Evolutionary conservation across 129 eudicot species (phyloP).

Genomic region (Heracleum sosnowskyi): DNA sequence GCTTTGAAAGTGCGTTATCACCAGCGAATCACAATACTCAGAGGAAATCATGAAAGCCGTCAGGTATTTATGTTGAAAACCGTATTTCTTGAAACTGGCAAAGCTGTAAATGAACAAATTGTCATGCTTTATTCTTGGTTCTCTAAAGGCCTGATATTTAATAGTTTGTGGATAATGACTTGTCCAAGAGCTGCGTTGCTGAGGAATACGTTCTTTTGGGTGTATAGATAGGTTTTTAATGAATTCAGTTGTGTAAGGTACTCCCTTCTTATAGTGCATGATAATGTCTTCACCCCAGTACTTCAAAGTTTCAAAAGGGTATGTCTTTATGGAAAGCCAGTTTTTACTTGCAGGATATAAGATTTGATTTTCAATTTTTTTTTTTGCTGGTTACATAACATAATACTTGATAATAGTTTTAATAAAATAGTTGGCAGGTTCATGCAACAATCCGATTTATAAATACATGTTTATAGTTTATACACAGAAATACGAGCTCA

Average conservation of each 20-base stretch:
- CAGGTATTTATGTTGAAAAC: constrained; percentile 45
- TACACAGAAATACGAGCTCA: neutral
- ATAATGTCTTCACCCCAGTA: neutral
- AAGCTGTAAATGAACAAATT: neutral
- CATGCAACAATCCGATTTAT: neutral
- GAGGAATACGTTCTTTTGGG: neutral
- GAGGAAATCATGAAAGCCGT: constrained; percentile 95
- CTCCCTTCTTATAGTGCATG: neutral
- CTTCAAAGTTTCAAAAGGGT: too few relatives aligned
- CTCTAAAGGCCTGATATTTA: neutral
- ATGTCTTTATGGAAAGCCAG: too few relatives aligned
- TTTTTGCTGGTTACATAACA: too few relatives aligned
- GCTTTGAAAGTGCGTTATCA: constrained; percentile 87
- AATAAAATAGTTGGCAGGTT: too few relatives aligned
- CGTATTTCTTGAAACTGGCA: neutral
- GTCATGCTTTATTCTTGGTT: neutral
- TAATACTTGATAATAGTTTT: too few relatives aligned
- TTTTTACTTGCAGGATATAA: too few relatives aligned
- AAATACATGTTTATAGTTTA: too few relatives aligned
- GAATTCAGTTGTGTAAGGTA: neutral
- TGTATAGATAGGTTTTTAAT: neutral
- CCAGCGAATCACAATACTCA: constrained; percentile 78
- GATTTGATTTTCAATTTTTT: too few relatives aligned
- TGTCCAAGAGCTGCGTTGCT: constrained; percentile 1
- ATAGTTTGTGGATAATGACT: constrained; percentile 8